These are phyloP conservation scores for Nemania serpens DNA, from an alignment of 2,329 filamentous ascomycete genomes.

Conservation along the genomic window DNA sequence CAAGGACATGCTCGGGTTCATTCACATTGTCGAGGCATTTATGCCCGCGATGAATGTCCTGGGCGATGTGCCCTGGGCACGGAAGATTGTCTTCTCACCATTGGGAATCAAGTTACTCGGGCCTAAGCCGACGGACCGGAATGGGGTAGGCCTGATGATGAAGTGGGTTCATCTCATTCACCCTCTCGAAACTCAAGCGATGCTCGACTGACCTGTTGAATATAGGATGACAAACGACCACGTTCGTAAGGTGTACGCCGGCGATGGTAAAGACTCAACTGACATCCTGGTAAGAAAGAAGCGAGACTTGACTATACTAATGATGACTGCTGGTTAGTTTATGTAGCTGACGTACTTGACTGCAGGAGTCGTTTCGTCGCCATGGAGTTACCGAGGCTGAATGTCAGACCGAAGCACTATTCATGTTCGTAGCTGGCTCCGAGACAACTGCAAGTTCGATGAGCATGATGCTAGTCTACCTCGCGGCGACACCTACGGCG, in stretches of 20 bases:
- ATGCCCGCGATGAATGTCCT: slow-evolving; percentile 19
- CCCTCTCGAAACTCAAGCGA: no score
- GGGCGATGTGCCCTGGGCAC: slow-evolving; percentile 29
- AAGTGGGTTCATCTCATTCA: slow-evolving; percentile 18
- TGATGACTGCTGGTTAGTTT: background rate
- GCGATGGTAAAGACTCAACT: slow-evolving; percentile 7
- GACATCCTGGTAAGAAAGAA: slow-evolving; percentile 32
- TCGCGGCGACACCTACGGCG: slow-evolving; percentile 51
- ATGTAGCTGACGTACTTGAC: background rate
- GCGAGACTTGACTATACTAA: background rate
- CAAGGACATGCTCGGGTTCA: slow-evolving; percentile 30
- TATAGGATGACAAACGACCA: slow-evolving; percentile 20
- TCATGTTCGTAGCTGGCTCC: slow-evolving; percentile 44
- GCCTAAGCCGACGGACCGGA: slow-evolving; percentile 28
- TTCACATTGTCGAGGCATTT: slow-evolving; percentile 7
- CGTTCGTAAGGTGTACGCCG: slow-evolving; percentile 13
- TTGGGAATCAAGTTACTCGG: slow-evolving; percentile 28
- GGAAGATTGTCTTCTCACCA: slow-evolving; percentile 28
- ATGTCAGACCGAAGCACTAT: slow-evolving; percentile 39
- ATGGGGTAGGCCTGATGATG: slow-evolving; percentile 31
- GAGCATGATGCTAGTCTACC: slow-evolving; percentile 51
- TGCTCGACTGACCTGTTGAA: background rate
- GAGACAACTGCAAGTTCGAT: slow-evolving; percentile 58
- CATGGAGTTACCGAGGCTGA: slow-evolving; percentile 39
- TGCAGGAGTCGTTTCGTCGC: slow-evolving; percentile 40